Base-by-base conservation (phyloP, 768 basidiomycete species). In the Rhizopogon rudus region DNA sequence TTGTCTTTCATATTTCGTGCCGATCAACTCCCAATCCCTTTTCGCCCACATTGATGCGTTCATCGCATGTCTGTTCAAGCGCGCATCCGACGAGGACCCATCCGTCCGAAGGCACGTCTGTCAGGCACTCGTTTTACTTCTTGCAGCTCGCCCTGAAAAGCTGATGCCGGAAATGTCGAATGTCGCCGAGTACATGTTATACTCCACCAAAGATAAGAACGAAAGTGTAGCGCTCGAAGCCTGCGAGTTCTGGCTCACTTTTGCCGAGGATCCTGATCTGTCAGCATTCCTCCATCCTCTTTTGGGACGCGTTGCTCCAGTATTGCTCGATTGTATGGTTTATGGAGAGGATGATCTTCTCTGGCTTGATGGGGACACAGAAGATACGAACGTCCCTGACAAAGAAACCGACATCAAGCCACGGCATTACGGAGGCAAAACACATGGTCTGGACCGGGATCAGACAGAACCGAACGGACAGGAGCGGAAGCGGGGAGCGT, bases 231-330 rank as follows among this genome's bases (percentile, higher is more conserved):
- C 96, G 2, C 79, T 99, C 48, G 97, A 99, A 74, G 97, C 97
- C 22, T 97, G 95, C 79, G 97, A 99, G 78, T 99, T 99, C 71
- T 99, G 97, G 97, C 79, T 99, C 57, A 97, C 95, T 1, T 98
- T 99, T 66, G 95, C 97, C 14, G 97, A 99, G 69, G 93, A 98
- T 62, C 86, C 86, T 40, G 92, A 93, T 49, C 79, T 98, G 22
- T 85, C 86, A 9, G 82, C 84, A 2, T 91, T 88, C 67, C 77
- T 99, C 28, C 87, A 85, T 57, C 95, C 95, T 2, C 81, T 94
- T 57, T 78, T 99, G 8, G 84, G 78, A n/a, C 91, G 91, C 62
- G 92, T 99, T 40, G 93, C 91, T 2, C 97, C 97, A 0, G 87
- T 97, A 16, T 77, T 99, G n/a, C 78, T 99, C 57, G 88, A 96